These are phyloP conservation scores for Scutellaria baicalensis DNA, from an alignment of 257 asterid genomes.

Conservation along the genomic window DNA sequence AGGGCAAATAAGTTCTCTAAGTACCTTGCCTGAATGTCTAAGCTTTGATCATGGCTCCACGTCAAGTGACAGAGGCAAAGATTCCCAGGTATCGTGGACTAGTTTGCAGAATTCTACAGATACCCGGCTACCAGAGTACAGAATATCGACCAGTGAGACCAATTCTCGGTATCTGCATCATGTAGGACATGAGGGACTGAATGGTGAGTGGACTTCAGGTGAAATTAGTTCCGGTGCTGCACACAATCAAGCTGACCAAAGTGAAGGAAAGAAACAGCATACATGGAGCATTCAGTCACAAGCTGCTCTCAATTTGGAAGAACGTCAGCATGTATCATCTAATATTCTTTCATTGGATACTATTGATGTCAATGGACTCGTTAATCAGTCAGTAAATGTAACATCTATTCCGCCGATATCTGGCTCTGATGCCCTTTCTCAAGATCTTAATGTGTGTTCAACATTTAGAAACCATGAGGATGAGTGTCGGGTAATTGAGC, in stretches of 20 bases:
- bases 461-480: constrained; percentile 23
- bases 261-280: constrained; percentile 40
- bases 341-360: constrained; percentile 29
- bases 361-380: constrained; percentile 24
- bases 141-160: constrained; percentile 37
- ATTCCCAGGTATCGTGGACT: constrained; percentile 67
- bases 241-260: constrained; percentile 30
- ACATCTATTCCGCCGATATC: constrained; percentile 28
- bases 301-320: constrained; percentile 25
- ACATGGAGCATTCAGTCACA: constrained; percentile 34
- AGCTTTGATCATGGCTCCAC: constrained; percentile 61
- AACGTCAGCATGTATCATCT: constrained; percentile 27
- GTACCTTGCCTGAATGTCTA: constrained; percentile 60
- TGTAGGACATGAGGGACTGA: constrained; percentile 33
- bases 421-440: constrained; percentile 25
- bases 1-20: constrained; percentile 64
- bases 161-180: constrained; percentile 29
- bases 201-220: constrained; percentile 57
- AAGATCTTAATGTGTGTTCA: constrained; percentile 42
- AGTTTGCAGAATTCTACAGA: constrained; percentile 43
- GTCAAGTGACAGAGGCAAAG: constrained; percentile 50
- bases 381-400: constrained; percentile 25
- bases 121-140: constrained; percentile 38
- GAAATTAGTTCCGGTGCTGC: constrained; percentile 43
- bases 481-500: constrained; percentile 52